A percentile compares a stretch with the other conserved stretches of the same genome.
phyloP scores from a whole-genome alignment of 176 grass and related monocot species.

The Musa troglodytarum region DNA sequence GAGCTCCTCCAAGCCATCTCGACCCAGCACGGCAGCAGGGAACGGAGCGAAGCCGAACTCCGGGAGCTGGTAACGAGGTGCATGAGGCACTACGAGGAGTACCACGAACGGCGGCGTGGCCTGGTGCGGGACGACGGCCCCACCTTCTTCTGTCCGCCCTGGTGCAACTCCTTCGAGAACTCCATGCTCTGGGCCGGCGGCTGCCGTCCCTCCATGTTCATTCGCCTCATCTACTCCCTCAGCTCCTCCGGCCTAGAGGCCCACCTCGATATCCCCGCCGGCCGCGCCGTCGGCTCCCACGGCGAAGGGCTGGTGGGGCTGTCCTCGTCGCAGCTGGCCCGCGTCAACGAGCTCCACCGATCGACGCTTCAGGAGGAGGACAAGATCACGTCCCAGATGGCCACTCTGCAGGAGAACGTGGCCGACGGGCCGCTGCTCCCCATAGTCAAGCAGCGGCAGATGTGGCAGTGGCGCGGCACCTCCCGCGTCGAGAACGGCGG shows the following conservation, averaged over 20 bases:
- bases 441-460: constrained; percentile 25
- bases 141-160: constrained; percentile 47
- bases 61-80: constrained; percentile 27
- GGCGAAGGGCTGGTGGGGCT: constrained; percentile 25
- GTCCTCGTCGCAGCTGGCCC: constrained; percentile 36
- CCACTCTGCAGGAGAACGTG: constrained; percentile 57
- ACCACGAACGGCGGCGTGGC: constrained; percentile 22
- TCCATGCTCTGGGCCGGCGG: constrained; percentile 58
- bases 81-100: constrained; percentile 54
- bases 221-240: constrained; percentile 61
- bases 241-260: constrained; percentile 47
- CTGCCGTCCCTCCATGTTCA: constrained; percentile 56
- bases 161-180: constrained; percentile 78
- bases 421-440: constrained; percentile 61
- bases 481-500: neutral
- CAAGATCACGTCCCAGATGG: constrained; percentile 28
- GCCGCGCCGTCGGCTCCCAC: neutral
- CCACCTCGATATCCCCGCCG: constrained; percentile 31
- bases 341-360: constrained; percentile 46
- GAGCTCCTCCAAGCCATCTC: neutral
- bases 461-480: neutral
- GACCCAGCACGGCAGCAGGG: neutral
- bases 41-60: constrained; percentile 33
- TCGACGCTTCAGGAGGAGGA: constrained; percentile 44
- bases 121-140: constrained; percentile 31